Base-by-base conservation (phyloP, 2,329 filamentous ascomycete genomes). In the Aureobasidium subglaciale region DNA sequence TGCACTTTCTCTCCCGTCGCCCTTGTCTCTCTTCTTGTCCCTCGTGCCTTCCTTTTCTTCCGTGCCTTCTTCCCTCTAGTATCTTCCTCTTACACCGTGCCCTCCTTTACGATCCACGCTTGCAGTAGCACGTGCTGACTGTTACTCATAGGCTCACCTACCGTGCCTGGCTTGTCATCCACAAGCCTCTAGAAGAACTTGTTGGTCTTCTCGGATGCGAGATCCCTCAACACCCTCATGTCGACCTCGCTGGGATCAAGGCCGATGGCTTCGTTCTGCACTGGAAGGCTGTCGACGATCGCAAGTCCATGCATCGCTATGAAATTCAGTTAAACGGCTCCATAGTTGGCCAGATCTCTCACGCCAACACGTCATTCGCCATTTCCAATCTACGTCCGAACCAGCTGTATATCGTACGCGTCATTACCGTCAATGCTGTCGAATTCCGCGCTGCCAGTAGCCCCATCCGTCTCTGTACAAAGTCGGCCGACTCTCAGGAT, bases 131-230 rank as follows among this genome's bases (percentile, higher is more conserved):
- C 27, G 29, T 46, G 40, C 55, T 57, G 37, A 57, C 41, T 5
- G 5, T 15, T 18, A 7, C 42, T n/a, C n/a, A n/a, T n/a, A 58
- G 89, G 90, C 80, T 96, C 59, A 78, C 90, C 58, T 87, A 88
- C 69, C 86, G 93, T 67, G 88, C 90, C 59, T 90, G 87, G 75
- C 88, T 91, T 68, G 93, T 95, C 34, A 79, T 96, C 54, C 86
- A 88, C 73, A 96, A 92, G 64, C 90, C 92, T 22, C 90, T 96
- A 56, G 88, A 92, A 56, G 85, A 95, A 61, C 82, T 99, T 45
- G 91, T 97, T 64, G 85, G 85, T 63, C 88, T 96, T 48, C 83
- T 99, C 45, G 91, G 92, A 58, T 85, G 97, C 68, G 93, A 99
- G 67, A 92, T 99, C 50, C 93, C 93, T 59, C 86, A 90, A 60